Percentiles rank a stretch among this genome's conserved stretches.
Conservation (phyloP, 1,139 yeast genomes). For the Magnusiomyces suaveolens region DNA sequence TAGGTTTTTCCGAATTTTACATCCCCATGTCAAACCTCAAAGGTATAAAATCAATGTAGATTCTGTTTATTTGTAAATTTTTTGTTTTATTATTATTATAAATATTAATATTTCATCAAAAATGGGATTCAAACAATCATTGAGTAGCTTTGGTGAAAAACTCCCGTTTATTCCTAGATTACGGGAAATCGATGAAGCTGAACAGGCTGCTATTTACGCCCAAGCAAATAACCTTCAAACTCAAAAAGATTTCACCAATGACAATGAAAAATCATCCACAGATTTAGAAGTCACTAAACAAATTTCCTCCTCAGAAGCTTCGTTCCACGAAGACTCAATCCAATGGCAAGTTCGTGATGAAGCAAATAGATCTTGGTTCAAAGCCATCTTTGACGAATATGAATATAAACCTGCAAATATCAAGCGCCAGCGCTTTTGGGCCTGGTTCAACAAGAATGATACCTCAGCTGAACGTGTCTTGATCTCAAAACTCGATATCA, state of each 20-base stretch:
- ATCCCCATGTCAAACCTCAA: too few relatives aligned
- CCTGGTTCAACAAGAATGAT: constrained; percentile 54
- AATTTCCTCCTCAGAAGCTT: neutral
- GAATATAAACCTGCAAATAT: constrained; percentile 34
- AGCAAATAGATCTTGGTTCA: constrained; percentile 48
- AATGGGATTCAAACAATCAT: too few relatives aligned
- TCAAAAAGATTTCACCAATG: neutral
- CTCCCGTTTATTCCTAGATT: neutral
- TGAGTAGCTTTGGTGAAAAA: too few relatives aligned
- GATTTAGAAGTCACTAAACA: neutral
- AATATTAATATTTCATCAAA: too few relatives aligned
- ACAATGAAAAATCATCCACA: neutral
- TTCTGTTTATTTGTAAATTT: too few relatives aligned
- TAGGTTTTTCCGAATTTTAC: too few relatives aligned
- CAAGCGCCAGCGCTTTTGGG: constrained; percentile 36
- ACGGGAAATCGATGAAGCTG: neutral
- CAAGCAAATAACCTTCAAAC: neutral
- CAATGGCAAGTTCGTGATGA: constrained; percentile 32
- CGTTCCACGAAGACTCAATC: neutral
- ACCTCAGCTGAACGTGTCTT: constrained; percentile 46
- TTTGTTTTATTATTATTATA: too few relatives aligned
- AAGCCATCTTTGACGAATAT: constrained; percentile 47
- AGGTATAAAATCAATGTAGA: too few relatives aligned
- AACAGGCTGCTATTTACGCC: neutral
- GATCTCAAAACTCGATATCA: constrained; percentile 51